Evolutionary conservation across 2,329 filamentous ascomycete species (phyloP), one percentile per base, ranked within the genome.

Genomic region (Colletotrichum nymphaeae): DNA sequence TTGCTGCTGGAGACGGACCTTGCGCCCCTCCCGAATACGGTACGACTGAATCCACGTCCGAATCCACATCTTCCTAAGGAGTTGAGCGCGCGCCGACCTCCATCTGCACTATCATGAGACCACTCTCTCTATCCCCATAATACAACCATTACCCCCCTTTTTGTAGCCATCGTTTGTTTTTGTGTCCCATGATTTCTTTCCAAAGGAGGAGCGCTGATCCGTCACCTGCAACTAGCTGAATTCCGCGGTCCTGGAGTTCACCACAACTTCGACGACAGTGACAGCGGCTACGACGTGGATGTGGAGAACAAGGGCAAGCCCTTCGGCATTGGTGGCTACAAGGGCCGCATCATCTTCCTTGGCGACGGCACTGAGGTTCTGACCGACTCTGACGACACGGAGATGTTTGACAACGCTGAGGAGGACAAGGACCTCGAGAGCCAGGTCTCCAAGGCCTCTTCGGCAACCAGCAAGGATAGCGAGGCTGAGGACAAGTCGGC

Each of bases 21-120:
- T 98, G 96, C 88, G 97, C 97, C 84, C 97, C 97, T 85, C 97
- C 96, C 81, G 97, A 99, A 92, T 99, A 98, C 88, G 97, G 97
- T 95, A 96, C 93, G 95, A 91, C 74, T 64, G 62, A 64, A 64
- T 52, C 62, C 42, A 49, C 42, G 42, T 49, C 42, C 60, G 72
- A 73, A 71, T 73, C 74, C 74, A 75, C 71, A 72, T 75, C 57
- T 67, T 75, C 73, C 71, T 73, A 67, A 72, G 73, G 62, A 62
- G 66, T 67, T 74, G 73, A 63, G 63, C 53, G 69, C 58, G 56
- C 68, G 63, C 70, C 68, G 52, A 66, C 56, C 58, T 74, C 74
- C 65, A 56, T 63, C 28, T 64, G 65, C 70, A 66, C 32, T 66
- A 59, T 68, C 56, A 49, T 60, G 69, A 67, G 64, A 59, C 71